Base-by-base conservation (phyloP, 768 basidiomycete species). In the Lentinula boryana region DNA sequence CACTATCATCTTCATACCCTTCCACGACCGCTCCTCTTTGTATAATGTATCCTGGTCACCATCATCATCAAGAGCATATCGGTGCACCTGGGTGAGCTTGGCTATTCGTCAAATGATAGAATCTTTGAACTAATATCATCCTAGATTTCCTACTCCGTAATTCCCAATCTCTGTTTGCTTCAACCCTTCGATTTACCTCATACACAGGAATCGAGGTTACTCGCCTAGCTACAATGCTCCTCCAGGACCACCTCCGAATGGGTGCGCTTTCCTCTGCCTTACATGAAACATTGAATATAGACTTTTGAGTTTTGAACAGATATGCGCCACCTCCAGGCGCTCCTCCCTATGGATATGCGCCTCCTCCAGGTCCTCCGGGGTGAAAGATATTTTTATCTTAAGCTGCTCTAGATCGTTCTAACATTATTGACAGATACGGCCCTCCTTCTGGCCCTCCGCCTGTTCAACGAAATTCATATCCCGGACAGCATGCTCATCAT, bases 401-500 rank as follows among this genome's bases (percentile, higher is more conserved):
- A 36, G 18, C 13, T 57, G 35, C 13, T 31, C 21, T 65, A 55
- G 50, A 63, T 66, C 35, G 62, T 63, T n/a, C 21, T 48, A 9
- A 48, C 9, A 16, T 48, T 21, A n/a, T 23, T 5, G 7, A 9
- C n/a, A 48, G 46, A 18, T 18, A 65, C 60, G 59, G 58, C 51
- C 70, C 70, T 62, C 72, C 72, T 43, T 13, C 55, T 32, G 55
- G 55, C 1, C 70, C 70, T 60, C 72, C 72, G 18, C 74, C 72
- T 35, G 66, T 70, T 21, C 67, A 67, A 36, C 69, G 70, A 60
- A 65, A 66, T 16, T 76, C 67, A 50, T 75, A 78, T 63, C 80
- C 80, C 23, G 80, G 75, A n/a, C 75, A 78, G 57, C 75, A 76
- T 58, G 73, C 76, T 60, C 76, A 76, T 38, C 73, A 77, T 16